A percentile compares a stretch with the other conserved stretches of the same genome.
Conservation (phyloP, 2,329 filamentous ascomycete species). For the Drechslera avenae region DNA sequence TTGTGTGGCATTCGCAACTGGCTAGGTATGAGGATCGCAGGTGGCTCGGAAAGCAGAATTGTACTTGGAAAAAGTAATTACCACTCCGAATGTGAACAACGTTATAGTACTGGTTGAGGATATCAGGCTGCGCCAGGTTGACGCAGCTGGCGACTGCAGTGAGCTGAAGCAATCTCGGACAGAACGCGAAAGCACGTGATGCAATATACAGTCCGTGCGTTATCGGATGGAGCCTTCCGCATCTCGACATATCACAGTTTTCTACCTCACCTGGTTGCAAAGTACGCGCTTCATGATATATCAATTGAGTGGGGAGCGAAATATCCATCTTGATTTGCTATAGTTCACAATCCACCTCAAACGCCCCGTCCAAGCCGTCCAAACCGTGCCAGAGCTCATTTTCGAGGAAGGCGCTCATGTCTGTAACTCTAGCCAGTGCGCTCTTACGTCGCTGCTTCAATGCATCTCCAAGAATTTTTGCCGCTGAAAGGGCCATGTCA, state of each 20-base stretch:
- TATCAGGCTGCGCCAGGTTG: too few species aligned
- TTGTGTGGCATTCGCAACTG: slow-evolving; percentile 1
- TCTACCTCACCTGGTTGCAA: not conserved
- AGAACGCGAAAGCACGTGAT: slow-evolving; percentile 4
- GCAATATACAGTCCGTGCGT: not conserved
- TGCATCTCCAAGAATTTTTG: slow-evolving; percentile 45
- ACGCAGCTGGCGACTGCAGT: too few species aligned
- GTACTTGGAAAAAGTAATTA: too few species aligned
- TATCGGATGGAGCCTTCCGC: not conserved
- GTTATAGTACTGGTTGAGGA: too few species aligned
- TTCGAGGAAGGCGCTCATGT: slow-evolving; percentile 33
- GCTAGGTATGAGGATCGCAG: too few species aligned
- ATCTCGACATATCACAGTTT: not conserved
- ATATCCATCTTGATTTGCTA: slow-evolving; percentile 11
- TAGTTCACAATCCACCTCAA: slow-evolving; percentile 26
- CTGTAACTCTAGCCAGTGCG: slow-evolving; percentile 27
- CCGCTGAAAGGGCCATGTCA: slow-evolving; percentile 55
- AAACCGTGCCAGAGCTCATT: slow-evolving; percentile 36
- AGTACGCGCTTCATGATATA: too few species aligned
- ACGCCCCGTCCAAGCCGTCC: slow-evolving; percentile 24
- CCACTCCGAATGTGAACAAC: too few species aligned
- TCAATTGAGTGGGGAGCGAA: not conserved
- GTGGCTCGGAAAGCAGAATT: too few species aligned
- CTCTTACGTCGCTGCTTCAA: slow-evolving; percentile 36
- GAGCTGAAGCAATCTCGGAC: not conserved